Percentiles rank a stretch among this genome's conserved stretches.
Evolutionary conservation across 306 rosid species (phyloP).

Genomic region (Cicer chorassanicum): DNA sequence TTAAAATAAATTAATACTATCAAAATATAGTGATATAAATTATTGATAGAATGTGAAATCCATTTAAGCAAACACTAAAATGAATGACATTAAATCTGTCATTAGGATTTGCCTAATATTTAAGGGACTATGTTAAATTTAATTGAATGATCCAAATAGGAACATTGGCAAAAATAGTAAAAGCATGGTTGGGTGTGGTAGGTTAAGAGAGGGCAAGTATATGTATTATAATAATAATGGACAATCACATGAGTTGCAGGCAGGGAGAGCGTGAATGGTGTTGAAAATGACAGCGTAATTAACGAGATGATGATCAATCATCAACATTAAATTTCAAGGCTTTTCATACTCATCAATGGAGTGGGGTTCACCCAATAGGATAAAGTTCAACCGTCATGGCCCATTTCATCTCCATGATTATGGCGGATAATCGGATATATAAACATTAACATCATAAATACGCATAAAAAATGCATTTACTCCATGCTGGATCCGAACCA

Average conservation of each 20-base stretch:
- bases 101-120: too few species aligned
- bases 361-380: neutral
- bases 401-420: neutral
- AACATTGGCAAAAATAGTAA: neutral
- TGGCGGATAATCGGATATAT: neutral
- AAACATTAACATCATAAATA: neutral
- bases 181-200: neutral
- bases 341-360: neutral
- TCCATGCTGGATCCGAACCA: too few species aligned
- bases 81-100: too few species aligned
- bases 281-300: slow-evolving; percentile 36
- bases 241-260: slow-evolving; percentile 9
- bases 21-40: too few species aligned
- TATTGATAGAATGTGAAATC: too few species aligned
- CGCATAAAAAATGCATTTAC: too few species aligned
- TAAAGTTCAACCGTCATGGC: neutral
- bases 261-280: slow-evolving; percentile 24
- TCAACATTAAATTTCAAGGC: slow-evolving; percentile 5
- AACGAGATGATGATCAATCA: neutral
- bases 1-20: too few species aligned
- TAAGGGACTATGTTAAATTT: too few species aligned
- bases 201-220: neutral
- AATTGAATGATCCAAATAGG: neutral
- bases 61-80: too few species aligned
- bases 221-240: neutral